Evolutionary conservation across 352 stramenopile genomes (phyloP), one percentile per base, ranked within the genome.

Genomic region (Phytophthora hybrid): DNA sequence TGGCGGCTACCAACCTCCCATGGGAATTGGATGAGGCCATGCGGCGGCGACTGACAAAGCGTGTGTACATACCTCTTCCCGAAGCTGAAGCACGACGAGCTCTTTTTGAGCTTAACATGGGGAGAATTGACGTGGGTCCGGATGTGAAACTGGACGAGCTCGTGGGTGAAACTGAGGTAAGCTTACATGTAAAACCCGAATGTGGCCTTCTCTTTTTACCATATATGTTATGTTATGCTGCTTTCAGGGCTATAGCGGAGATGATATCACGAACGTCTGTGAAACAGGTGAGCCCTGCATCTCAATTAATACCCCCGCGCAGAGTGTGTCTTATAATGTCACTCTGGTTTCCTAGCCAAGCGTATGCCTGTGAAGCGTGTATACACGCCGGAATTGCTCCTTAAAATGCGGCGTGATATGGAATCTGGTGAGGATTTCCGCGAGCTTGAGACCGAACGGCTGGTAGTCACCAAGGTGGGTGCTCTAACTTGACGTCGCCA

Each of bases 11-110:
- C 2, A 99, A 99, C 76, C 76, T 98, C 16, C 97, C 98, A 29
- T 99, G 97, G 97, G 96, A 99, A 47, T 73, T 99, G 7, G 97
- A 99, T 73, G 89, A 99, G 73, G 97, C 97, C 3, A 96, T 99
- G 71, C 84, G 96, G 4, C 82, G 97, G 8, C 86, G 98, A 34
- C 82, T 99, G 34, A 98, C 99, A 39, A 99, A 99, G 74, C 84
- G 97, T 34, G 96, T 99, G 5, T 99, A 93, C 51, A 90, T 93
- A 11, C 81, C 86, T 4, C 61, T 93, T 14, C 85, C 85, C 1
- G 71, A 85, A 59, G 74, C 79, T 7, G 77, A 89, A 56, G 87
- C 87, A 0, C 82, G 90, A 19, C 80, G 74, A 26, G 79, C 89
- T 53, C 82, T 97, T 44, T 96, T 97, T 60, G 77, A 92, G 46